Conservation (phyloP, 2,329 filamentous ascomycete species). For the Alternaria consortialis region DNA sequence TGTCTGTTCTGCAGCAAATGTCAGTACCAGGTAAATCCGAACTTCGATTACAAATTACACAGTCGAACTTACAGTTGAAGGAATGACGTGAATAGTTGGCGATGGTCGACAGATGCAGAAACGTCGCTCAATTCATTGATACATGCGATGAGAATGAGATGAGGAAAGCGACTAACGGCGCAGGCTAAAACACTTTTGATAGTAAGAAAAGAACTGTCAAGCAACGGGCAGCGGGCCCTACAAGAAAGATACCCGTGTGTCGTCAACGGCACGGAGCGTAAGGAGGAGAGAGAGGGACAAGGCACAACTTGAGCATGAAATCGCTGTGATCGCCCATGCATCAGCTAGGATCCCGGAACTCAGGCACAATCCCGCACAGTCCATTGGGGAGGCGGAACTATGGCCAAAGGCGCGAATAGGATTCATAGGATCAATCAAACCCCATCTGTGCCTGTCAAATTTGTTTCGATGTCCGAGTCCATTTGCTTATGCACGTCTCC, state of each 20-base stretch:
- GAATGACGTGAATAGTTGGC: slow-evolving; percentile 1
- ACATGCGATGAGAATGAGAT: slow-evolving; percentile 9
- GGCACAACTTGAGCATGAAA: slow-evolving; percentile 42
- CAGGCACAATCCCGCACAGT: slow-evolving; percentile 42
- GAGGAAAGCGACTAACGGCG: slow-evolving; percentile 24
- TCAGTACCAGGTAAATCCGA: slow-evolving; percentile 15
- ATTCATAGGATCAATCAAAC: slow-evolving; percentile 23
- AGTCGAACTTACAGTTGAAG: slow-evolving; percentile 23
- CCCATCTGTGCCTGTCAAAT: slow-evolving; percentile 41
- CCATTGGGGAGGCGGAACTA: slow-evolving; percentile 41
- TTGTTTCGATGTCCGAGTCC: slow-evolving; percentile 38
- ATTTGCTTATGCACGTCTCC: slow-evolving; percentile 44
- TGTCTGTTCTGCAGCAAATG: slow-evolving; percentile 3
- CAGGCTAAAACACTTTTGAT: slow-evolving; percentile 20
- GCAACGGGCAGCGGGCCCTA: slow-evolving; percentile 20
- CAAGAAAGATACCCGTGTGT: slow-evolving; percentile 33
- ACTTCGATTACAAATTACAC: not conserved
- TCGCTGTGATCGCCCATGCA: slow-evolving; percentile 45
- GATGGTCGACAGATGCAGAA: not conserved
- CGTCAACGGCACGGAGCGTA: slow-evolving; percentile 40
- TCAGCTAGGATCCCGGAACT: slow-evolving; percentile 32
- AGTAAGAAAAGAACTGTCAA: slow-evolving; percentile 18
- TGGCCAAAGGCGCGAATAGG: slow-evolving; percentile 37
- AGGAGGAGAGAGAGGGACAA: slow-evolving; percentile 33
- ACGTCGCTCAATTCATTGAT: slow-evolving; percentile 12